Conservation (phyloP, 768 basidiomycete genomes). For the Collybia sordida region DNA sequence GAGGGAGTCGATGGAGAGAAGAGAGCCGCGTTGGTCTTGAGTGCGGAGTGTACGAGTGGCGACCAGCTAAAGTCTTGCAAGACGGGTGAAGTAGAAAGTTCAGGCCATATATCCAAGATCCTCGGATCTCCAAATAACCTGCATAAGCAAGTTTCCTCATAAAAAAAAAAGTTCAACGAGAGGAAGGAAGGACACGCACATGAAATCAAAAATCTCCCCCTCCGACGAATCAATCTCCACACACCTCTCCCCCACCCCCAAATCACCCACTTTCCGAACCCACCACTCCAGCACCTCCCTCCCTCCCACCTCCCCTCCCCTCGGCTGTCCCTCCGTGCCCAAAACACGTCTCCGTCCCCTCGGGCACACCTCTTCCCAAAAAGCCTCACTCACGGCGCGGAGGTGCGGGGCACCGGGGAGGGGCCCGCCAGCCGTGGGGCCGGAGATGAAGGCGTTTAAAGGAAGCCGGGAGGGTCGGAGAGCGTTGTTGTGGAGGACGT, state of each 20-base stretch:
- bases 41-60: conserved; percentile 12
- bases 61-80: conserved; percentile 14
- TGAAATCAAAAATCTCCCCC: conserved; percentile 4
- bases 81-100: conserved; percentile 13
- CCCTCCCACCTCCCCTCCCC: conserved; percentile 30
- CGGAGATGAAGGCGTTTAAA: conserved; percentile 51
- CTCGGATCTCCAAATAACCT: conserved; percentile 14
- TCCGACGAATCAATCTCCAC: conserved; percentile 7
- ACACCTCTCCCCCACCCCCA: conserved; percentile 1
- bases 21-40: conserved; percentile 5
- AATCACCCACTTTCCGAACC: conserved; percentile 28
- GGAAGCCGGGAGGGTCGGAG: conserved; percentile 51
- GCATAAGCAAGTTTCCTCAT: neutral
- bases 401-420: conserved; percentile 4
- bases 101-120: conserved; percentile 13
- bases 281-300: conserved; percentile 52
- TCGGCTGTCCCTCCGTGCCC: conserved; percentile 28
- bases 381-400: conserved; percentile 42
- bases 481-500: conserved; percentile 47
- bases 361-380: conserved; percentile 46
- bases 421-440: conserved; percentile 24
- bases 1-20: conserved; percentile 2
- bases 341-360: conserved; percentile 24
- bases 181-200: neutral
- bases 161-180: neutral